Evolutionary conservation across 2,329 filamentous ascomycete genomes (phyloP).

Genomic region (Exophiala oligosperma): DNA sequence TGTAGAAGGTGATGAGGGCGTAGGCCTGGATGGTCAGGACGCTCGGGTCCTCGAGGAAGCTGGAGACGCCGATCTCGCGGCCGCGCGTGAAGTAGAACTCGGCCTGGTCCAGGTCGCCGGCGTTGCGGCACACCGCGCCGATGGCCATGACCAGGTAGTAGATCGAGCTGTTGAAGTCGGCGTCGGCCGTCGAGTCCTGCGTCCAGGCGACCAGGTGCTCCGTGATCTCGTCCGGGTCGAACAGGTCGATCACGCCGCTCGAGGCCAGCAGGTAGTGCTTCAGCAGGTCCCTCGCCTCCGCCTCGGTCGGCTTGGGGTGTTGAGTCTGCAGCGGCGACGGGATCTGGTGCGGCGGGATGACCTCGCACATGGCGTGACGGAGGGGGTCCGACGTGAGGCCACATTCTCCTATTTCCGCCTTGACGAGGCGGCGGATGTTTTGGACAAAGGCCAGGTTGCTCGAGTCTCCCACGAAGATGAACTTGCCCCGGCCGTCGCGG

Average conservation of each 20-base stretch:
- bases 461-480: slow-evolving; percentile 57
- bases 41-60: slow-evolving; percentile 51
- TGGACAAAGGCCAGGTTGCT: slow-evolving; percentile 55
- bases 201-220: slow-evolving; percentile 41
- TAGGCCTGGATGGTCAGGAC: slow-evolving; percentile 54
- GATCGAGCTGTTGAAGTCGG: slow-evolving; percentile 47
- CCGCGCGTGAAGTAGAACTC: slow-evolving; percentile 51
- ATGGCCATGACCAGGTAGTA: slow-evolving; percentile 55
- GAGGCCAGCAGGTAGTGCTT: slow-evolving; percentile 48
- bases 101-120: slow-evolving; percentile 42
- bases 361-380: slow-evolving; percentile 43
- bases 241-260: slow-evolving; percentile 50
- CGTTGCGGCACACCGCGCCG: slow-evolving; percentile 39
- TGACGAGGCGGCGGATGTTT: slow-evolving; percentile 52
- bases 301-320: slow-evolving; percentile 34
- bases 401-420: slow-evolving; percentile 45
- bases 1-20: slow-evolving; percentile 52
- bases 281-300: slow-evolving; percentile 44
- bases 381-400: slow-evolving; percentile 43
- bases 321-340: slow-evolving; percentile 18
- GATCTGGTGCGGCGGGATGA: slow-evolving; percentile 22
- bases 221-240: slow-evolving; percentile 47
- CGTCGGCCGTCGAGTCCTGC: slow-evolving; percentile 33
- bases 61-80: slow-evolving; percentile 44
- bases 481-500: slow-evolving; percentile 53